Conservation (phyloP, 768 basidiomycete species). For the Tulasnella sp. region DNA sequence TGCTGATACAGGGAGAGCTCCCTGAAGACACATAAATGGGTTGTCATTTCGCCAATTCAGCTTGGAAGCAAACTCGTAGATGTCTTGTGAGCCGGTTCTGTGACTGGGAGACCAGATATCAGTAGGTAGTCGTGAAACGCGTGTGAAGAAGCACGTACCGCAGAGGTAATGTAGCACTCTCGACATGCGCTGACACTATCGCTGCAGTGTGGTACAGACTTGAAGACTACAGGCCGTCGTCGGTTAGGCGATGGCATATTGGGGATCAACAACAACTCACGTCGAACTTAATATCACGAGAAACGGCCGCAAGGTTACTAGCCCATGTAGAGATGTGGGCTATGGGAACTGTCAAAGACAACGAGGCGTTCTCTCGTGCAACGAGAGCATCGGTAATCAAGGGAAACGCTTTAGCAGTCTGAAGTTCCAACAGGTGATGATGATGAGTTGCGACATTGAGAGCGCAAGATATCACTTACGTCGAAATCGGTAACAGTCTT, state of each 20-base stretch:
- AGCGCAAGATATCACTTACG: not conserved
- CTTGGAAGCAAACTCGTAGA: not conserved
- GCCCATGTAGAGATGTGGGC: constrained; percentile 27
- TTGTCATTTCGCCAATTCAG: constrained; percentile 26
- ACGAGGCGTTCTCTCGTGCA: not conserved
- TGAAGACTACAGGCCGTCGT: not conserved
- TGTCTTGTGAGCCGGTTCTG: constrained; percentile 3
- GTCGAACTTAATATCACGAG: constrained; percentile 5
- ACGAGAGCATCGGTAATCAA: constrained; percentile 24
- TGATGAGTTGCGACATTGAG: not conserved
- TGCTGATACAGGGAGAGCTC: constrained; percentile 14
- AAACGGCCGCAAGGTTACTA: not conserved
- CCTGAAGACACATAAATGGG: constrained; percentile 21
- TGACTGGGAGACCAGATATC: not conserved
- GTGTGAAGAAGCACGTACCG: constrained; percentile 5
- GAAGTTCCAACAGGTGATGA: not conserved
- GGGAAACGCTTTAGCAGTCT: constrained; percentile 2
- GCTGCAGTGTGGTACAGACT: constrained; percentile 34
- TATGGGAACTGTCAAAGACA: not conserved
- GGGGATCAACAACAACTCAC: not conserved
- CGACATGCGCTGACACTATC: constrained; percentile 32
- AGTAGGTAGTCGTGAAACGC: not conserved
- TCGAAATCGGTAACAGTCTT: not conserved
- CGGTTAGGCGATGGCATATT: not conserved
- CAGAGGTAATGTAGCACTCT: constrained; percentile 30